Evolutionary conservation across 495 filamentous ascomycete genomes (phyloP).

Genomic region (Bacidia gigantensis): DNA sequence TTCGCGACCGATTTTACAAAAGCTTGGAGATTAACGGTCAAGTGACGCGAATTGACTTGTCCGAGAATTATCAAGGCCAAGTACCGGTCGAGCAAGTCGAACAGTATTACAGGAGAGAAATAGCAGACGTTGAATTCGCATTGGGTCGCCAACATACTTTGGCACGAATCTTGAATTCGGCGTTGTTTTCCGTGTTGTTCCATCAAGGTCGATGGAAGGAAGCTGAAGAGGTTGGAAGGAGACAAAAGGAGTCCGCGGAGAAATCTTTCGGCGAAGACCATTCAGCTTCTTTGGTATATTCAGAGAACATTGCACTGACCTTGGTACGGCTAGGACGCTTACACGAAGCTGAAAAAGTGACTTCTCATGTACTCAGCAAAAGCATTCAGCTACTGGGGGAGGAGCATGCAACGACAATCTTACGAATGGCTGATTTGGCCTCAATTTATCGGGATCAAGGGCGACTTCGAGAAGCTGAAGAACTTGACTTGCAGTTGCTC

Average conservation of each 20-base stretch:
- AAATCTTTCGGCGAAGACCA: background rate
- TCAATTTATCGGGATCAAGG: constrained; percentile 18
- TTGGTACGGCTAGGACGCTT: constrained; percentile 21
- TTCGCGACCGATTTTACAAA: too few species aligned
- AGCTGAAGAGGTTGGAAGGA: constrained; percentile 15
- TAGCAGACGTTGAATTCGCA: too few species aligned
- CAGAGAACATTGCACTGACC: background rate
- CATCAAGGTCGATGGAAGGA: constrained; percentile 21
- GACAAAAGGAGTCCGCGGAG: background rate
- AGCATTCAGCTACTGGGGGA: background rate
- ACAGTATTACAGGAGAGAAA: too few species aligned
- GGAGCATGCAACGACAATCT: background rate
- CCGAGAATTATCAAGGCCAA: too few species aligned
- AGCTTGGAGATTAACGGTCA: too few species aligned
- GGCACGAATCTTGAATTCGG: too few species aligned
- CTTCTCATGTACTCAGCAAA: constrained; percentile 15
- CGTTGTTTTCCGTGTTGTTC: too few species aligned
- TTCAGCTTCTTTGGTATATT: background rate
- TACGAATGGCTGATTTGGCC: background rate
- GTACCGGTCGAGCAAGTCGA: constrained; percentile 14
- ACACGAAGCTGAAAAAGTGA: constrained; percentile 25
- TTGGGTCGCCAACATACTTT: too few species aligned
- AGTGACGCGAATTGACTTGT: too few species aligned
- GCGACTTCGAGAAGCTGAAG: constrained; percentile 26
- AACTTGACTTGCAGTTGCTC: constrained; percentile 19